These are phyloP conservation scores for Colletotrichum sp. DNA, from an alignment of 2,329 filamentous ascomycete species.

Conservation along the genomic window DNA sequence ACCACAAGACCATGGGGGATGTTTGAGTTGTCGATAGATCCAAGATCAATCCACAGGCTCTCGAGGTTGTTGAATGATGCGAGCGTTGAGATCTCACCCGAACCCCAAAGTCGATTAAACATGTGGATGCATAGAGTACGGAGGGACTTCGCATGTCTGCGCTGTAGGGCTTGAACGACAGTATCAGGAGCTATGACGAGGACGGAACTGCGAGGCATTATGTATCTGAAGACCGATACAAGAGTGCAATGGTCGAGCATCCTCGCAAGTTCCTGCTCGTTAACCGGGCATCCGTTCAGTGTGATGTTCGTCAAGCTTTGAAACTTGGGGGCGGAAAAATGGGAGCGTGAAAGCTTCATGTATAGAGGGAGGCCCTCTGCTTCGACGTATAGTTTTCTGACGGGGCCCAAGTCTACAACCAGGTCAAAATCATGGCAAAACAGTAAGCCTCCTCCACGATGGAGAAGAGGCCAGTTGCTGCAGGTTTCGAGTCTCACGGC, in stretches of 20 bases:
- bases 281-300: neutral
- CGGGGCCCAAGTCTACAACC: neutral
- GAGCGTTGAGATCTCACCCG: neutral
- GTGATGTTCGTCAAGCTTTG: neutral
- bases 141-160: neutral
- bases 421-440: neutral
- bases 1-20: accelerated
- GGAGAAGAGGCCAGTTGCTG: neutral
- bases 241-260: neutral
- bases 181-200: accelerated
- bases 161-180: neutral
- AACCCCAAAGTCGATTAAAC: neutral
- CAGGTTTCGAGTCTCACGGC: neutral
- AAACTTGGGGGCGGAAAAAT: neutral
- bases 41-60: neutral
- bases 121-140: neutral
- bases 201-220: accelerated
- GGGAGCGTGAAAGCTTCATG: neutral
- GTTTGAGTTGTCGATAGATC: neutral
- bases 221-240: neutral
- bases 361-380: neutral
- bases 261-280: neutral
- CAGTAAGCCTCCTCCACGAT: accelerated
- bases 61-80: neutral
- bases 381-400: neutral